Conservation (phyloP, 768 basidiomycete genomes). For the Candolleomyces aberdarensis region DNA sequence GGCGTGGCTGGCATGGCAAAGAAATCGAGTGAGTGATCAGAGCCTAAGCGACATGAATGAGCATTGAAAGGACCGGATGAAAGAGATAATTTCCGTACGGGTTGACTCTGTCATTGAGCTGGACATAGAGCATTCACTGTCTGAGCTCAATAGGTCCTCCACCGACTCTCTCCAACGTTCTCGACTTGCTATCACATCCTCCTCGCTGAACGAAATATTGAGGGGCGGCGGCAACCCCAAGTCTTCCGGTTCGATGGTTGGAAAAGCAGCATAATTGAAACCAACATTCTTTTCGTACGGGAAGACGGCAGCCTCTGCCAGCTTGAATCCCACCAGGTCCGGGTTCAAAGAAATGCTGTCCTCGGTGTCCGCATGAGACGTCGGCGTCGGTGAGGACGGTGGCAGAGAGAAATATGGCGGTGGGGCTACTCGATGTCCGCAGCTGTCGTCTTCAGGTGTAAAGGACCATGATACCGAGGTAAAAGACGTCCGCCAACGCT, state of each 20-base stretch:
- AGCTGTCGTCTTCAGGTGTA: background rate
- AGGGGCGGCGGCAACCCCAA: background rate
- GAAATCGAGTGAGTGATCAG: constrained; percentile 29
- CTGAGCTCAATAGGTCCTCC: background rate
- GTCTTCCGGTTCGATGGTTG: constrained; percentile 15
- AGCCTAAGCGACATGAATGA: background rate
- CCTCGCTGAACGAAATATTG: constrained; percentile 28
- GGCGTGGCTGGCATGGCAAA: constrained; percentile 49
- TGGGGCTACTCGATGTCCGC: background rate
- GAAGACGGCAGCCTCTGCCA: constrained; percentile 30
- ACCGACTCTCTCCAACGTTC: constrained; percentile 40
- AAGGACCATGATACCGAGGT: background rate
- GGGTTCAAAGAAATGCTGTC: constrained; percentile 26
- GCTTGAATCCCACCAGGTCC: constrained; percentile 36
- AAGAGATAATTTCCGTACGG: background rate
- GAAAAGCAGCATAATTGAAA: constrained; percentile 27
- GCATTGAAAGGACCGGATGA: background rate
- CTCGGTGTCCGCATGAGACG: background rate
- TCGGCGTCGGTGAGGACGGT: background rate
- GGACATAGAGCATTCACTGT: constrained; percentile 5
- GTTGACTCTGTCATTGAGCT: constrained; percentile 7
- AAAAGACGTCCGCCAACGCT: background rate
- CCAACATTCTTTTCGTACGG: constrained; percentile 44
- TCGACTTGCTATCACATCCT: constrained; percentile 28
- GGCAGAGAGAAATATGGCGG: background rate